phyloP scores from a whole-genome alignment of 1,139 yeast genomes.

The Blastobotrys capitulatus region DNA sequence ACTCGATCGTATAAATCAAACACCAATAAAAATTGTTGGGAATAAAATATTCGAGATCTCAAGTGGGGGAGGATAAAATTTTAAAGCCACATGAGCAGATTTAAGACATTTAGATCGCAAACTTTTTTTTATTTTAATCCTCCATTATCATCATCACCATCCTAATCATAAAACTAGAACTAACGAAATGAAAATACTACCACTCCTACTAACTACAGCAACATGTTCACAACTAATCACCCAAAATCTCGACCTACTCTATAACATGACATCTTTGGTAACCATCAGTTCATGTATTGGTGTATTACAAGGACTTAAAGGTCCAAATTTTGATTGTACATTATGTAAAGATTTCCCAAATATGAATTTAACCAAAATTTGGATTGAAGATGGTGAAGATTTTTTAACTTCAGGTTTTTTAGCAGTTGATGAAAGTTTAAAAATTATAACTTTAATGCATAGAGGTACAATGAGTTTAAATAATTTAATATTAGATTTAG shows the following conservation, averaged over 20 bases:
- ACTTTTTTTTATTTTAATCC: too few species aligned
- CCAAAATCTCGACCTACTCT: not conserved
- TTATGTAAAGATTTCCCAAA: conserved; percentile 4
- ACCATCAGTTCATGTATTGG: conserved; percentile 9
- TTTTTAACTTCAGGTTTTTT: conserved; percentile 8
- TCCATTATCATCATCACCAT: too few species aligned
- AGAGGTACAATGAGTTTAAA: conserved; percentile 9
- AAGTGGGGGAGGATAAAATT: too few species aligned
- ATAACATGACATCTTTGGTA: conserved; percentile 6
- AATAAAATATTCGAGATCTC: too few species aligned
- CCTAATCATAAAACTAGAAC: too few species aligned
- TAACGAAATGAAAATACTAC: too few species aligned
- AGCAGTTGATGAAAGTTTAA: conserved; percentile 3
- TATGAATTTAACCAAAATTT: conserved; percentile 5
- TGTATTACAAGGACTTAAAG: conserved; percentile 4
- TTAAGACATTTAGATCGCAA: too few species aligned
- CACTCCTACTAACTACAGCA: not conserved
- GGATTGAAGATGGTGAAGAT: conserved; percentile 5
- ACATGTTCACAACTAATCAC: not conserved
- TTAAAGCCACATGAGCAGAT: too few species aligned
- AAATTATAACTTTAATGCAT: conserved; percentile 6
- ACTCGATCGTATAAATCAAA: too few species aligned
- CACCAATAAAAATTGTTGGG: too few species aligned
- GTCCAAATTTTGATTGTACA: conserved; percentile 10
- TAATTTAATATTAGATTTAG: conserved; percentile 6